Base-by-base conservation (phyloP, 2,329 filamentous ascomycete genomes). In the Fusarium heterosporum region DNA sequence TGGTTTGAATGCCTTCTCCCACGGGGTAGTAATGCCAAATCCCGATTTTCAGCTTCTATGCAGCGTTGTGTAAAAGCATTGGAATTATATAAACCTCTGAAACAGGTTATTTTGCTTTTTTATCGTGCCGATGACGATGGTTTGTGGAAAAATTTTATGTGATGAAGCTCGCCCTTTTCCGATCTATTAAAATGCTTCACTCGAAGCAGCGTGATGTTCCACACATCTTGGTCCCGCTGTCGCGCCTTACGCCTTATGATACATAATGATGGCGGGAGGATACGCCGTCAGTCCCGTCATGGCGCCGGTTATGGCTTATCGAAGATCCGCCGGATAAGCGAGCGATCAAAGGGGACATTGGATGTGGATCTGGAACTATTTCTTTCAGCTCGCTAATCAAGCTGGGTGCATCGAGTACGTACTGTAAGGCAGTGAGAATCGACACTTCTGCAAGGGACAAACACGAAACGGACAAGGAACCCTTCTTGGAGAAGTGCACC, bases 371-470 rank as follows among this genome's bases (percentile, higher is more conserved):
- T 49, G 30, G 40, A 38, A n/a, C 38, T 28, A 34, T 40, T 14
- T 48, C 30, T 36, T 61, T 42, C 26, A 45, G 47, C 47, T 58
- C 45, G 17, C 32, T 19, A 30, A 29, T 9, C 26, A 26, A 42
- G 34, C 39, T 25, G 42, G 42, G 29, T 22, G 6, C 22, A 22
- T 22, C 22, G 6, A 22, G 22, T 22, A 22, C 22, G 22, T 22
- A 22, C 22, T 6, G n/a, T 22, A 22, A 22, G 22, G 22, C 22
- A 22, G 22, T 22, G 22, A 22, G 22, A 60, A 28, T 50, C 62
- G 52, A 69, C 64, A 49, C 53, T 67, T 69, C 66, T 69, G 66
- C 66, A 69, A 69, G 66, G 66, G 66, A 28, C 42, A 49, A 17
- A 38, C 29, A 47, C 41, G 22, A 41, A 30, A 42, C 22, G 26